A percentile compares a stretch with the other conserved stretches of the same genome.
Evolutionary conservation across 208 protist species (phyloP).

Genomic region (Leishmania braziliensis): DNA sequence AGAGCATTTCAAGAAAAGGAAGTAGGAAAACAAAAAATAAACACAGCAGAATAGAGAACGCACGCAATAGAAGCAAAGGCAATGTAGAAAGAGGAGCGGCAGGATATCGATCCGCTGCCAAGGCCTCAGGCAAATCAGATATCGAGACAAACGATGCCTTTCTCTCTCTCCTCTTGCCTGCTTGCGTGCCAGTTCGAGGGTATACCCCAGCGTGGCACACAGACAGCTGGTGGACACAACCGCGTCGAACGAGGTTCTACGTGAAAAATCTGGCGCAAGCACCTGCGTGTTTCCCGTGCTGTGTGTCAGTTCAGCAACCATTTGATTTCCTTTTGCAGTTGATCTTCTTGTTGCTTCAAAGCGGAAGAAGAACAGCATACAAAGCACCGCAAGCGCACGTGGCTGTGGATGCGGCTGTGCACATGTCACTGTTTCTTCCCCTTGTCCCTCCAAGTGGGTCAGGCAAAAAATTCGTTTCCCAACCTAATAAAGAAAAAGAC

Average conservation of each 20-base stretch:
- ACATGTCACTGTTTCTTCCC: not conserved
- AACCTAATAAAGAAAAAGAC: not conserved
- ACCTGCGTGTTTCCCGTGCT: not conserved
- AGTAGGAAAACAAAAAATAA: not conserved
- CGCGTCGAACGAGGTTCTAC: not conserved
- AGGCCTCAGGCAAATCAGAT: not conserved
- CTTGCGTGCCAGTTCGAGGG: not conserved
- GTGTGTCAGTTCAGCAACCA: not conserved
- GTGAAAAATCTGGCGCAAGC: not conserved
- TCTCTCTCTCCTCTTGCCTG: not conserved
- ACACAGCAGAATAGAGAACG: not conserved
- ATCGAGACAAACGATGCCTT: not conserved
- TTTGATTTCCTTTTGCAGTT: not conserved
- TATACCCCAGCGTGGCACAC: not conserved
- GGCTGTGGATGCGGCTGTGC: not conserved
- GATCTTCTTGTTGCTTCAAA: not conserved
- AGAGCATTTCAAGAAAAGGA: not conserved
- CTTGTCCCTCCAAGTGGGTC: not conserved
- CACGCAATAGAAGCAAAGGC: not conserved
- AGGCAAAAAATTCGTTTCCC: not conserved
- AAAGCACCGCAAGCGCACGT: not conserved
- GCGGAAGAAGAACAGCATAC: not conserved
- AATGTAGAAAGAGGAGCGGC: not conserved
- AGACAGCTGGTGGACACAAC: not conserved
- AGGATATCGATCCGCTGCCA: not conserved